These are phyloP conservation scores for Sporothrix protearum DNA, from an alignment of 2,329 filamentous ascomycete species.

Conservation along the genomic window DNA sequence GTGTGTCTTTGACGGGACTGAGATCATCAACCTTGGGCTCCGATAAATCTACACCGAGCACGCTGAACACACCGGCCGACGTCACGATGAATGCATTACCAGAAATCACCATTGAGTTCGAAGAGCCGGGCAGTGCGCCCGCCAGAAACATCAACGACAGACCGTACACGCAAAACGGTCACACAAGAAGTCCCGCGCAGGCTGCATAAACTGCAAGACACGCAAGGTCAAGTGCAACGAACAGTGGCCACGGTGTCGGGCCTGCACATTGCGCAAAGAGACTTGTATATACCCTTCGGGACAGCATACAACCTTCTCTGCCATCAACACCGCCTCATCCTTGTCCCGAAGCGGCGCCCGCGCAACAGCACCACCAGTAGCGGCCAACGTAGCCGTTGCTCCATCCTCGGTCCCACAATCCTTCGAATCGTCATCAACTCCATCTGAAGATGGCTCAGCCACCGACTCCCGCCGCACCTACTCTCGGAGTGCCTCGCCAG, in stretches of 20 bases:
- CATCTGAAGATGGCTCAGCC: not conserved
- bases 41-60: not conserved
- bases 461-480: not conserved
- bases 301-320: not conserved
- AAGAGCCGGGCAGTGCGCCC: not conserved
- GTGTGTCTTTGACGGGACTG: not conserved
- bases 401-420: not conserved
- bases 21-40: not conserved
- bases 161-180: slow-evolving; percentile 49
- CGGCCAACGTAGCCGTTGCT: slow-evolving; percentile 1
- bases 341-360: not conserved
- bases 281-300: slow-evolving; percentile 45
- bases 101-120: not conserved
- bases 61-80: not conserved
- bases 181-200: slow-evolving; percentile 53
- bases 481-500: slow-evolving; percentile 2
- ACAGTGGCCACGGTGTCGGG: slow-evolving; percentile 46
- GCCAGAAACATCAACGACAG: slow-evolving; percentile 23
- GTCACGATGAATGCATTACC: not conserved
- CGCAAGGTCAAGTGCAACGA: slow-evolving; percentile 57
- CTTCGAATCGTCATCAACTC: slow-evolving; percentile 18
- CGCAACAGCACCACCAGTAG: not conserved
- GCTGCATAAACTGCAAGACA: slow-evolving; percentile 52
- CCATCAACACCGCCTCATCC: slow-evolving; percentile 8
- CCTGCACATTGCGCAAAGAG: slow-evolving; percentile 48